Percentiles rank a stretch among this genome's conserved stretches.
Evolutionary conservation across 83 land plant genomes (phyloP).

Genomic region (Diphasiastrum complanatum): DNA sequence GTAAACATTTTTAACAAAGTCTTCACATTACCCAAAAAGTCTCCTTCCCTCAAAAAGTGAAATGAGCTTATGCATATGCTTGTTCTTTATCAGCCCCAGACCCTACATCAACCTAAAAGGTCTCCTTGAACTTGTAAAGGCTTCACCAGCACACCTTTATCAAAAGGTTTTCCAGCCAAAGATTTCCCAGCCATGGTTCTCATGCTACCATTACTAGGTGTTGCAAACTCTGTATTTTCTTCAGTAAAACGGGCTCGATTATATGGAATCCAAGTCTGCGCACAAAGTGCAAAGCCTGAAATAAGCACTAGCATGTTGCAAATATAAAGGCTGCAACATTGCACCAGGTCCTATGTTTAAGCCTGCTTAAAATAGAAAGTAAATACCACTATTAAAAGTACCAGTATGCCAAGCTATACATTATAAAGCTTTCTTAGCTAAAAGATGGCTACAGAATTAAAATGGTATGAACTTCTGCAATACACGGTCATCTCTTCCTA

Average conservation of each 20-base stretch:
- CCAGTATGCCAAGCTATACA: not conserved
- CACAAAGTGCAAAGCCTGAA: not conserved
- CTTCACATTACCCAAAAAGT: not conserved
- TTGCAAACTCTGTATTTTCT: not conserved
- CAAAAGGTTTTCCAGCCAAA: not conserved
- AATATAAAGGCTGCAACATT: not conserved
- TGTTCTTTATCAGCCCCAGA: not conserved
- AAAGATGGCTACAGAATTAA: no score
- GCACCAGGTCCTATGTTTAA: not conserved
- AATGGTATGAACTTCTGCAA: no score
- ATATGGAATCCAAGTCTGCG: constrained; percentile 20
- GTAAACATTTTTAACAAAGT: not conserved
- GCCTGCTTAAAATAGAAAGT: no score
- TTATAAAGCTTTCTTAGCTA: not conserved
- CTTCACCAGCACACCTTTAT: not conserved
- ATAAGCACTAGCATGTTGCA: not conserved
- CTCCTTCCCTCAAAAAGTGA: not conserved
- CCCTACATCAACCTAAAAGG: not conserved
- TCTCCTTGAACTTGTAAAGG: not conserved
- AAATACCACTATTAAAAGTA: no score
- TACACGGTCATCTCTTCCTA: no score
- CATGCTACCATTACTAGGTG: not conserved
- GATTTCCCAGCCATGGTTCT: not conserved
- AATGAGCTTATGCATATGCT: not conserved
- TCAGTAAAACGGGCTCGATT: not conserved